Evolutionary conservation across 2,329 filamentous ascomycete species (phyloP), one percentile per base, ranked within the genome.

Genomic region (Parafenestella ontariensis): DNA sequence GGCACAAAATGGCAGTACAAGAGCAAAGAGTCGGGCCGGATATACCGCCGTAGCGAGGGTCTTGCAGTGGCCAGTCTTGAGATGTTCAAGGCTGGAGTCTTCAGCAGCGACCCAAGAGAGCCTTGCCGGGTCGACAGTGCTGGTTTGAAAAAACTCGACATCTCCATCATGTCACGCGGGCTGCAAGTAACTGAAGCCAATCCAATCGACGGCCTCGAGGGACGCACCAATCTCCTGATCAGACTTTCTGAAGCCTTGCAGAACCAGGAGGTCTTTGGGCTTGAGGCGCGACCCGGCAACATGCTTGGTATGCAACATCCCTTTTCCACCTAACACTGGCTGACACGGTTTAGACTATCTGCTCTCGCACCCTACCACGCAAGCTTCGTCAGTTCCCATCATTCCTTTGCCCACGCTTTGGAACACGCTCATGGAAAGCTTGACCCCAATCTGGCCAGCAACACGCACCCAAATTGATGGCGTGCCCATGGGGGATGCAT

Each of bases 1-100:
- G 95, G 95, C 36, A 94, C 87, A 2, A 84, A 87, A 62, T 99
- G 95, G 95, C 89, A 87, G 64, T 99, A 96, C 79, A 95, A 91
- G 80, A 96, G 92, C 72, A 88, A 88, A 59, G 92, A 96, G 71
- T 96, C 92, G 61, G 92, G 91, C 52, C 89, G 88, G 58, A 76
- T 89, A 36, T 98, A 94, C 77, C 83, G 87, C 47, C 87, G 95
- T 46, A 96, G 92, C 57, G 95, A 97, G 75, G 93, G 93, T 8
- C 83, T 97, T 50, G 93, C 93, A 8, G 87, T 89, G 9, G 87
- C 87, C 39, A 88, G 85, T 72, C 71, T 89, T 66, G 93, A 97
- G 65, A 96, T 97, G 93, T 97, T 96, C 84, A 96, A 96, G 78
- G 82, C 85, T 13, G 95, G 95, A 29, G 72, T 91, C 29, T 98